Base-by-base conservation (phyloP, 805 yeast genomes). In the Cyberlindnera xishuangbannaensis region DNA sequence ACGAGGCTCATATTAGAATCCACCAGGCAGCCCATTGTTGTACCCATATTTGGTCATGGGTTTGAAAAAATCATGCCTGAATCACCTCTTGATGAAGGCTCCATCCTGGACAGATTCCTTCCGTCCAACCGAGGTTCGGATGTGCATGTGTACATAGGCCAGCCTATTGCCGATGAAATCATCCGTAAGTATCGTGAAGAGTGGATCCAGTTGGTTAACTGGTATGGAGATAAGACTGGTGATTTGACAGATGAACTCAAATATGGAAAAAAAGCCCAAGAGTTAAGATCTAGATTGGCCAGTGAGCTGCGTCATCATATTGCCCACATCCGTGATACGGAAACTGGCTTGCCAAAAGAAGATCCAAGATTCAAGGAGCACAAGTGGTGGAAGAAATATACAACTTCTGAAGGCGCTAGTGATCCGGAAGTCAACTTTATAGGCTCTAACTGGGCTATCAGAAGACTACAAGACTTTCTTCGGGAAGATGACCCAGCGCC, bases 51-150 rank as follows among this genome's bases (percentile, higher is more conserved):
- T 51, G 64, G 84, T 5, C 71, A 77, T 31, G 98, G 98, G 0
- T 83, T 90, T 49, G 95, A 90, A 53, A 76, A 80, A 50, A 72
- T 88, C 17, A 79, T 82, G 9, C 95, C 97, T 0, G 97, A 90
- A 58, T 55, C 60, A 21, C 62, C 73, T 16, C 72, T 78, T 6
- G 75, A 67, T 15, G 58, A 38, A 5, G 34, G 41, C 4, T 39
- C 66, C 13, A 61, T 76, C n/a, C 50, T 78, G 43, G 71, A 73
- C 34, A 62, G 82, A 33, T 69, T 70, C 55, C 45, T 79, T 8
- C 86, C 88, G 2, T 62, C 71, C 27, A 78, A 78, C 37, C 56
- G 77, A 28, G 85, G 90, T 3, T 69, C 82, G 0, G 78, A 76
- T 33, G 67, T 88, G 15, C 73, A 69, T 20, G 77, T 87, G 12